These are phyloP conservation scores for Maudiozyma pseudohumilis DNA, from an alignment of 805 yeast genomes.

Conservation along the genomic window DNA sequence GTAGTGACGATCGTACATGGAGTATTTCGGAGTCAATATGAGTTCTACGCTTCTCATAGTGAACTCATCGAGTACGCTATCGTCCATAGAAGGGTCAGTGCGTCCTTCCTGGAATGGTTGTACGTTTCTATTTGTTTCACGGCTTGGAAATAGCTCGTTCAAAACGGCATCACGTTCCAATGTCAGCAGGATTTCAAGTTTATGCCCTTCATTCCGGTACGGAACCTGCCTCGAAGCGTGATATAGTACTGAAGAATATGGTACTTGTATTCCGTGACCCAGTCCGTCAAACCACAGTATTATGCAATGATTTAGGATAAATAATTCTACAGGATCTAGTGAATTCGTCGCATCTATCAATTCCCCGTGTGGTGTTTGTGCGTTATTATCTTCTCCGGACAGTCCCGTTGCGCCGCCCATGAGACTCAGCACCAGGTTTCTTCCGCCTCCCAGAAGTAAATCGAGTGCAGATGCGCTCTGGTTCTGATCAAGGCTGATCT, in stretches of 20 bases:
- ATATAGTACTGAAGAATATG: slow-evolving; percentile 26
- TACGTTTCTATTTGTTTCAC: too few species aligned
- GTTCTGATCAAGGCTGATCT: slow-evolving; percentile 4
- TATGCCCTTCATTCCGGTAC: slow-evolving; percentile 17
- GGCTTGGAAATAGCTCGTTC: slow-evolving; percentile 19
- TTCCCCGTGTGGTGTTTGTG: neutral
- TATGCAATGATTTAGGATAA: slow-evolving; percentile 30
- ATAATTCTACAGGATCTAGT: slow-evolving; percentile 27
- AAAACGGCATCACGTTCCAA: slow-evolving; percentile 21
- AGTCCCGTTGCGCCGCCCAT: slow-evolving; percentile 4
- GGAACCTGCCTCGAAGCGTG: slow-evolving; percentile 21
- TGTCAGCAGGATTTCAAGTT: slow-evolving; percentile 19
- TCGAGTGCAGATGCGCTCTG: slow-evolving; percentile 3
- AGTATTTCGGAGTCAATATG: slow-evolving; percentile 29
- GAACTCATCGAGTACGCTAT: slow-evolving; percentile 1
- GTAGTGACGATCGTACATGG: slow-evolving; percentile 30
- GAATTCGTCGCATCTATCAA: neutral
- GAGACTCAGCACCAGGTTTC: slow-evolving; percentile 25
- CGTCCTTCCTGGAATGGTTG: too few species aligned
- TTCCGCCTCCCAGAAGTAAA: slow-evolving; percentile 34
- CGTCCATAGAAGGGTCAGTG: neutral
- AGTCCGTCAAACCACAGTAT: slow-evolving; percentile 32
- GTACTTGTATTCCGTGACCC: slow-evolving; percentile 31
- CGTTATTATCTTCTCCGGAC: neutral
- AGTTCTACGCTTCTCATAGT: slow-evolving; percentile 25